Base-by-base conservation (phyloP, 805 yeast species). In the Wickerhamiella cacticola region DNA sequence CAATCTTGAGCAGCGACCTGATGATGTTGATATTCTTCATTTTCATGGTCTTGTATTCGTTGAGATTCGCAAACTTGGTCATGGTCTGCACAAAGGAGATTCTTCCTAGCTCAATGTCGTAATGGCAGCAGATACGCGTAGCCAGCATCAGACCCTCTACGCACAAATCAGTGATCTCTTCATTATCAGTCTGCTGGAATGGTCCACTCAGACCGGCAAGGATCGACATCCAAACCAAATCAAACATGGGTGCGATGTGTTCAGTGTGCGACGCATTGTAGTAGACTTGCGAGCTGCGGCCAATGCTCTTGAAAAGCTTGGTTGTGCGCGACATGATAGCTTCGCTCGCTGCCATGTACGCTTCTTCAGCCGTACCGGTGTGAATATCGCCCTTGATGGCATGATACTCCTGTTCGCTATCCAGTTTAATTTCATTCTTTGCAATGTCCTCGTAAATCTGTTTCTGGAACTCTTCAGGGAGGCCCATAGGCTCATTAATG, bases 211-310 rank as follows among this genome's bases (percentile, higher is more conserved):
- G 70, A 0, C 94, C 96, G 5, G 97, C 97, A 55, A 92, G 71
- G 42, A 92, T 76, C 0, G 96, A 86, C 96, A 94, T 88, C 99
- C 99, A 92, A 39, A 83, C 68, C 15, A 85, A 85, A 57, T 89
- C 96, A 66, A 92, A 89, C 60, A 94, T 84, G 1, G 96, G 88
- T 60, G 76, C 81, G 13, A 89, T 95, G 61, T 89, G 96, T 56
- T 86, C 94, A 13, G 83, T 76, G 58, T 83, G 89, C 1, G 87
- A 76, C 0, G 96, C 96, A 16, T 80, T 76, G 63, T 85, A 84
- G 60, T 79, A 88, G 0, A 76, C 71, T 25, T 68, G 67, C 19
- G 69, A 65, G 39, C 69, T 73, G 41, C 82, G 79, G 24, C 55
- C 51, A 52, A 85, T 64, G 42, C 72, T 74, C 52, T 80, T 78